Base-by-base conservation (phyloP, 352 stramenopile genomes). In the Pythium volutum region DNA sequence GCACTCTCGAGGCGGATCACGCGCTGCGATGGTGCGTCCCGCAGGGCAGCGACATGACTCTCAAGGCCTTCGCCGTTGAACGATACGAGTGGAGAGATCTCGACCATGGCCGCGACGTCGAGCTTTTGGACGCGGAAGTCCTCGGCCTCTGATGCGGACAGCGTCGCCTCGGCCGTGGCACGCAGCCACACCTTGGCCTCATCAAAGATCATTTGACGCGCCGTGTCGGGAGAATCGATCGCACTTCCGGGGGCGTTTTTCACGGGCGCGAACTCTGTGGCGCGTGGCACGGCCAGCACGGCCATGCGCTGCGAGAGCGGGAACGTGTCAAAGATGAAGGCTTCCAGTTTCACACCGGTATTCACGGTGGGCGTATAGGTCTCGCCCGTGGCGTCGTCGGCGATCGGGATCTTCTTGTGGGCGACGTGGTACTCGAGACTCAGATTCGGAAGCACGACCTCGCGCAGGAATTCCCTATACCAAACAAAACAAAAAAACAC, bases 291-390 rank as follows among this genome's bases (percentile, higher is more conserved):
- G 42, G 98, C 95, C 15, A 98, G 81, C 34, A 99, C 84, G 0
- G 89, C 95, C 90, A 99, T 98, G 18, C 70, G 80, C 41, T 84
- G 73, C 9, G 95, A 97, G 1, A 98, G 77, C 39, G 93, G 91
- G 67, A 99, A 99, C 5, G 98, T 95, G 75, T 99, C 97, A 71
- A 99, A 99, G 65, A 99, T 99, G 71, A 99, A 99, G 7, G 89
- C 87, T 73, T 99, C 97, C 18, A 99, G 74, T 74, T 99, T 99
- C 74, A 99, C 92, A 22, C 96, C 97, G 54, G 98, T 98, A 66
- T 96, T 97, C 14, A 63, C 69, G 7, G 63, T 65, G 0, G 94
- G 94, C 27, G 78, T 93, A 25, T 95, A 79, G 26, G 85, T 98
- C 12, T 71, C 61, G 33, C 91, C 89, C 20, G 75, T 65, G 31